Evolutionary conservation across 441 rosid genomes (phyloP).

Genomic region (Populus hybrid): DNA sequence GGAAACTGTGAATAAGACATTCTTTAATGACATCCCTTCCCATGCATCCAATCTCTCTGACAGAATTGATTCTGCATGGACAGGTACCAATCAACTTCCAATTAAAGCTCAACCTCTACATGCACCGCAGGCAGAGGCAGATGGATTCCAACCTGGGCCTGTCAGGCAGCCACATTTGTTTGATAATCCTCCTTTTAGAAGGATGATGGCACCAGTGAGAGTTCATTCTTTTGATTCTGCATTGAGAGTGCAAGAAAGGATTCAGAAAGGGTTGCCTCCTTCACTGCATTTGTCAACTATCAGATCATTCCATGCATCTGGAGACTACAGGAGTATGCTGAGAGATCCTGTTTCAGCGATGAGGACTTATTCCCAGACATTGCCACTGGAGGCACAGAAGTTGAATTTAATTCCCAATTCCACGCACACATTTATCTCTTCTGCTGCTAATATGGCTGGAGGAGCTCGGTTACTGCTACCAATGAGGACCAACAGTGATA

Average conservation of each 20-base stretch:
- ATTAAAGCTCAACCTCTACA: constrained; percentile 30
- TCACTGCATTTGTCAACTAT: constrained; percentile 51
- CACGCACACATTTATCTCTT: constrained; percentile 46
- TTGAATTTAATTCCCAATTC: constrained; percentile 52
- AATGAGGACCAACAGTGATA: constrained; percentile 43
- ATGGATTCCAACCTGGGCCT: constrained; percentile 31
- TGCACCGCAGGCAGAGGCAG: constrained; percentile 35
- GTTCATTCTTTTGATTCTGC: constrained; percentile 92
- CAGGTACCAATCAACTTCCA: constrained; percentile 57
- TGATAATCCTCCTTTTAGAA: constrained; percentile 40
- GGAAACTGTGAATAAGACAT: constrained; percentile 30
- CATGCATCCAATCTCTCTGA: constrained; percentile 66
- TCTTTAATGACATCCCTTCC: constrained; percentile 27
- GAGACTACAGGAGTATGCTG: constrained; percentile 74
- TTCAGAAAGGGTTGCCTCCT: constrained; percentile 53
- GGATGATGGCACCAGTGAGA: constrained; percentile 53
- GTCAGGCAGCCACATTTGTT: constrained; percentile 23
- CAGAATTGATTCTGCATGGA: constrained; percentile 95
- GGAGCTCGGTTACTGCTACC: constrained; percentile 76
- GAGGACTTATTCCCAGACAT: constrained; percentile 59
- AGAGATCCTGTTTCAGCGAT: constrained; percentile 69
- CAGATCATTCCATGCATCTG: constrained; percentile 87
- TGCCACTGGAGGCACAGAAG: constrained; percentile 69
- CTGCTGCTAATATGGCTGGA: constrained; percentile 62
- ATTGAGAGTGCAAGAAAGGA: constrained; percentile 60